phyloP scores from a whole-genome alignment of 352 stramenopile species.

The Globisporangium canariense region DNA sequence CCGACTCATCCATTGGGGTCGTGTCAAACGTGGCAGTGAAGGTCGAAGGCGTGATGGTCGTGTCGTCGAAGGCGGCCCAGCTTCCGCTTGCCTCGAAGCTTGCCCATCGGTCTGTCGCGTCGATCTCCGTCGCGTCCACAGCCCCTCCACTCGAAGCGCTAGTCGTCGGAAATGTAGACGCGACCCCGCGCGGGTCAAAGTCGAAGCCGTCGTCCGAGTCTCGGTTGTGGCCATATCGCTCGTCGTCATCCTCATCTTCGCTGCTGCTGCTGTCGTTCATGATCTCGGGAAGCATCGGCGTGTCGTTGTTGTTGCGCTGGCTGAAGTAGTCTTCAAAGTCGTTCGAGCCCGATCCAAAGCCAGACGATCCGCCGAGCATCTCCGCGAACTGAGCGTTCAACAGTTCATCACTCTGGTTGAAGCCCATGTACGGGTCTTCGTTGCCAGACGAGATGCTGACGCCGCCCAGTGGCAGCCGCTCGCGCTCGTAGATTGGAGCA shows the following conservation, averaged over 20 bases:
- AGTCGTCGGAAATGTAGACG: conserved; percentile 5
- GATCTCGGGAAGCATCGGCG: conserved; percentile 77
- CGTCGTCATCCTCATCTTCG: conserved; percentile 79
- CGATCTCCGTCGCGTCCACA: conserved; percentile 8
- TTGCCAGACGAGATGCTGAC: conserved; percentile 45
- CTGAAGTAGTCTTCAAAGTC: conserved; percentile 79
- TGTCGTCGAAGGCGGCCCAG: conserved; percentile 70
- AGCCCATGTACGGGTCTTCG: conserved; percentile 77
- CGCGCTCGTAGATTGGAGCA: conserved; percentile 71
- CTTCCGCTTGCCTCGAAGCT: conserved; percentile 60
- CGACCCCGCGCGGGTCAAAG: conserved; percentile 24
- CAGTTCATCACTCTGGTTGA: conserved; percentile 68
- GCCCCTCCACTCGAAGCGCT: not conserved
- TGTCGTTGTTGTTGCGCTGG: conserved; percentile 55
- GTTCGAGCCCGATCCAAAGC: conserved; percentile 47
- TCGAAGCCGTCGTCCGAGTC: conserved; percentile 30
- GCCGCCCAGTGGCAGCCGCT: conserved; percentile 71
- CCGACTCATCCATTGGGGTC: conserved; percentile 46
- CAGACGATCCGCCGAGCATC: conserved; percentile 63
- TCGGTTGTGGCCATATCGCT: conserved; percentile 24
- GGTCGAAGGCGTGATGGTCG: conserved; percentile 18
- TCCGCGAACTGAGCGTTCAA: conserved; percentile 83
- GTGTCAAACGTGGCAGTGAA: conserved; percentile 63
- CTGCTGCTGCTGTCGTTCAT: conserved; percentile 88
- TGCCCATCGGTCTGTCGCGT: conserved; percentile 41